These are phyloP conservation scores for Hymenoscyphus salicellus DNA, from an alignment of 2,329 filamentous ascomycete genomes.

Conservation along the genomic window DNA sequence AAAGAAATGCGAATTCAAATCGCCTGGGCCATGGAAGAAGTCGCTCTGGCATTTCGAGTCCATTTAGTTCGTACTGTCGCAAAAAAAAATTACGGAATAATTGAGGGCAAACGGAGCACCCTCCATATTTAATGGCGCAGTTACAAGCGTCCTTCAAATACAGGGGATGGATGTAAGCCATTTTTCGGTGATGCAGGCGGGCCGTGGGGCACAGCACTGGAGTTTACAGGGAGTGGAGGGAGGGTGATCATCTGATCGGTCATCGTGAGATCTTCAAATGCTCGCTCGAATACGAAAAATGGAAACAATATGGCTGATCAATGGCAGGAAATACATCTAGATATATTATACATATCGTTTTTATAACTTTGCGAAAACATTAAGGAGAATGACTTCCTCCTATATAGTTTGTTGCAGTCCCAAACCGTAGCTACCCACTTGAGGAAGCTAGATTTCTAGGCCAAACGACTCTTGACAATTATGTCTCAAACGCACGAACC, in stretches of 20 bases:
- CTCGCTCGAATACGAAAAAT: not conserved
- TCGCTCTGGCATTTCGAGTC: conserved; percentile 2
- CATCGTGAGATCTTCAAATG: not conserved
- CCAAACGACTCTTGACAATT: too few species aligned
- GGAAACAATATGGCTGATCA: not conserved
- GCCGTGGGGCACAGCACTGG: not conserved
- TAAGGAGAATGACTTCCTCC: too few species aligned
- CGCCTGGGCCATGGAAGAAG: not conserved
- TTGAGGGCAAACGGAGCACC: not conserved
- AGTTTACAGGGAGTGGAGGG: not conserved
- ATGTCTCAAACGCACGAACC: too few species aligned
- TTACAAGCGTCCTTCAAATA: not conserved
- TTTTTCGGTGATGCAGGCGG: not conserved
- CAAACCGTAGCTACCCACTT: too few species aligned
- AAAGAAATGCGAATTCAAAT: conserved; percentile 17
- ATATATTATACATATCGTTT: too few species aligned
- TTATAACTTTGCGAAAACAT: too few species aligned
- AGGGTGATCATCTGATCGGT: not conserved
- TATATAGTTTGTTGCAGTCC: too few species aligned
- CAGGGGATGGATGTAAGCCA: not conserved
- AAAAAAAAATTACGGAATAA: not conserved
- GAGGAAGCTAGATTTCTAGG: too few species aligned
- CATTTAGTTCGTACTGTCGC: not conserved
- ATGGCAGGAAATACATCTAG: too few species aligned
- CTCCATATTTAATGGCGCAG: not conserved